Evolutionary conservation across 768 basidiomycete genomes (phyloP).

Genomic region (Pleurotus pulmonarius): DNA sequence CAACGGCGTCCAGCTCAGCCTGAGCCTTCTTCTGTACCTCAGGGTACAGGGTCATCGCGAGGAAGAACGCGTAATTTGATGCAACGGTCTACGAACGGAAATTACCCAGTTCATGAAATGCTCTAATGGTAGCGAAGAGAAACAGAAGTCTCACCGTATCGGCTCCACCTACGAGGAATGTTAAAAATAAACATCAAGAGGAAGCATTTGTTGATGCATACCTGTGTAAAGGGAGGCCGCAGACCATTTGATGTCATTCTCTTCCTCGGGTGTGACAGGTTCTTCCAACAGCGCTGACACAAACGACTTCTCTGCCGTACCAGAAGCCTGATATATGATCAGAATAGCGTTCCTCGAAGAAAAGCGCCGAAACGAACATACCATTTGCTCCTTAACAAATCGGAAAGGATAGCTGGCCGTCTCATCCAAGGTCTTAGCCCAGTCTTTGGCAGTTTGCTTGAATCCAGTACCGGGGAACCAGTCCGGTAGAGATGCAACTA

Average conservation of each 20-base stretch:
- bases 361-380: not conserved
- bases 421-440: conserved; percentile 35
- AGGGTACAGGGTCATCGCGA: conserved; percentile 1
- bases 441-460: conserved; percentile 41
- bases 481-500: conserved; percentile 45
- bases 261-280: conserved; percentile 25
- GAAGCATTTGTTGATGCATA: not conserved
- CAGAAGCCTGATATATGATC: conserved; percentile 13
- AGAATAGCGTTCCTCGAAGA: too few relatives aligned
- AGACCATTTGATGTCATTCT: conserved; percentile 39
- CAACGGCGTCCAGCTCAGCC: not conserved
- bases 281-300: conserved; percentile 28
- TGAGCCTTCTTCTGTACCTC: conserved; percentile 1
- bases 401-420: conserved; percentile 45
- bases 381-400: conserved; percentile 40
- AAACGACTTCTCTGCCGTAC: conserved; percentile 30
- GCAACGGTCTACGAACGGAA: not conserved
- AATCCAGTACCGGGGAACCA: conserved; percentile 61
- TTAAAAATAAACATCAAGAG: not conserved
- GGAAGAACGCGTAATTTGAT: not conserved
- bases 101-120: too few relatives aligned
- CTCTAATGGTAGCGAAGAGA: not conserved
- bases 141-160: not conserved
- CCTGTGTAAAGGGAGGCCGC: conserved; percentile 41
- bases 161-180: not conserved